Evolutionary conservation across 768 basidiomycete genomes (phyloP).

Genomic region (Psilocybe cubensis): DNA sequence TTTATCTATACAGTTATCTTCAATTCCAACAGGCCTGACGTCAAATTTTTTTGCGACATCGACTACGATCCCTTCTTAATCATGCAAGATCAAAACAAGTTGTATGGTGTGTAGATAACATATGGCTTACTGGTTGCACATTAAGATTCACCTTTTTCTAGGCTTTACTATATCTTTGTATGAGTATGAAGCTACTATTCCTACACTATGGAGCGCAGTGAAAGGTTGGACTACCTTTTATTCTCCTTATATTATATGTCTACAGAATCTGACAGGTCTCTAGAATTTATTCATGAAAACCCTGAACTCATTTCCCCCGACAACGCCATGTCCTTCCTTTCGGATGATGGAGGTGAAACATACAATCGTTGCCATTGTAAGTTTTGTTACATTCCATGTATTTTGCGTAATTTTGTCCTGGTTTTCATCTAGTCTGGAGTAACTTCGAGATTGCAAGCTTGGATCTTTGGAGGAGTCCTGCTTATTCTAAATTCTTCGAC

Average conservation of each 20-base stretch:
- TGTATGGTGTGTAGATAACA: slow-evolving; percentile 62
- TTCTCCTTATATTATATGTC: neutral
- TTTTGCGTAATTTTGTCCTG: neutral
- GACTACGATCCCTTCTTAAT: slow-evolving; percentile 87
- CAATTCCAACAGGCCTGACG: slow-evolving; percentile 60
- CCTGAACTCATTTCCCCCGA: slow-evolving; percentile 62
- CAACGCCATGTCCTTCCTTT: slow-evolving; percentile 83
- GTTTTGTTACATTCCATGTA: slow-evolving; percentile 23
- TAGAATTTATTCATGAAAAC: slow-evolving; percentile 75
- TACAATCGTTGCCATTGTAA: slow-evolving; percentile 81
- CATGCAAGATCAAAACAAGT: slow-evolving; percentile 85
- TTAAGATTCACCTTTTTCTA: slow-evolving; percentile 21
- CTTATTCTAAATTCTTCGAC: slow-evolving; percentile 84
- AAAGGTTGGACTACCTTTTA: slow-evolving; percentile 53
- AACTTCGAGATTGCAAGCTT: slow-evolving; percentile 92
- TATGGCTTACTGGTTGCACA: neutral
- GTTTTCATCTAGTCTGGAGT: slow-evolving; percentile 69
- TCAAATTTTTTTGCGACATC: slow-evolving; percentile 87
- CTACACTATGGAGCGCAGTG: slow-evolving; percentile 81
- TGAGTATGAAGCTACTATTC: slow-evolving; percentile 86
- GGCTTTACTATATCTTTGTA: slow-evolving; percentile 84
- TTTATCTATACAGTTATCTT: neutral
- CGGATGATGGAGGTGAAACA: slow-evolving; percentile 71
- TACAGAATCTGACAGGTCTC: neutral
- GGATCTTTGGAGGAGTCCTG: slow-evolving; percentile 83